A percentile compares a stretch with the other conserved stretches of the same genome.
These are phyloP conservation scores for Chloris gayana DNA, from an alignment of 176 grass and related monocot species.

Conservation along the genomic window DNA sequence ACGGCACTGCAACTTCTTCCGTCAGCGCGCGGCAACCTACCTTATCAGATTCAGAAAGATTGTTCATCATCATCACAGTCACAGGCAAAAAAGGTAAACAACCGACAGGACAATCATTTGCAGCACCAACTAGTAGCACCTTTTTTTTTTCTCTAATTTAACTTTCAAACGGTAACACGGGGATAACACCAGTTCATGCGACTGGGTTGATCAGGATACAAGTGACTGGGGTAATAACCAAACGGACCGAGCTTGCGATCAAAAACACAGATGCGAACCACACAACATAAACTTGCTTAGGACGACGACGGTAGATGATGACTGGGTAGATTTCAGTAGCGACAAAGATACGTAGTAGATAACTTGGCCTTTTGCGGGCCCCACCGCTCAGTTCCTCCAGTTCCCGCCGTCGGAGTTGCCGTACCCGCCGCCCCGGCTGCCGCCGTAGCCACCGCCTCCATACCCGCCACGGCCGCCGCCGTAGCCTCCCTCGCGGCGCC, in stretches of 20 bases:
- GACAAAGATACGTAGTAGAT: background rate
- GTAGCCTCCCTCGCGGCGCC: background rate
- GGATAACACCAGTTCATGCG: background rate
- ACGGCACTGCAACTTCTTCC: no score
- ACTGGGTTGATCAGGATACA: background rate
- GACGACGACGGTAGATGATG: no score
- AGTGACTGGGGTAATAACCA: background rate
- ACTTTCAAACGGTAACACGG: background rate
- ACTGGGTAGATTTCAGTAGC: background rate
- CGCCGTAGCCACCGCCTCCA: background rate
- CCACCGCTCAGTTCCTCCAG: conserved; percentile 46
- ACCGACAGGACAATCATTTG: conserved; percentile 5
- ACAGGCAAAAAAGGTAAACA: conserved; percentile 33
- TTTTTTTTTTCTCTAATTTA: background rate
- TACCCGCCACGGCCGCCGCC: conserved; percentile 4
- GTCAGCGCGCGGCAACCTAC: background rate
- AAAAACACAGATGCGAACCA: conserved; percentile 45
- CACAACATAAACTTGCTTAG: background rate
- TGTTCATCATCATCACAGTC: background rate
- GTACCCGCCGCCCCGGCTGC: background rate
- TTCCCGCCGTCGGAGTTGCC: conserved; percentile 35
- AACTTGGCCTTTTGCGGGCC: conserved; percentile 41
- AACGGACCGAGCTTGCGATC: conserved; percentile 2
- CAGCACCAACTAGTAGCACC: conserved; percentile 31
- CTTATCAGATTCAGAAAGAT: conserved; percentile 42